Evolutionary conservation across 2,329 filamentous ascomycete species (phyloP), one percentile per base, ranked within the genome.

Genomic region (Scortechinia acanthostroma): DNA sequence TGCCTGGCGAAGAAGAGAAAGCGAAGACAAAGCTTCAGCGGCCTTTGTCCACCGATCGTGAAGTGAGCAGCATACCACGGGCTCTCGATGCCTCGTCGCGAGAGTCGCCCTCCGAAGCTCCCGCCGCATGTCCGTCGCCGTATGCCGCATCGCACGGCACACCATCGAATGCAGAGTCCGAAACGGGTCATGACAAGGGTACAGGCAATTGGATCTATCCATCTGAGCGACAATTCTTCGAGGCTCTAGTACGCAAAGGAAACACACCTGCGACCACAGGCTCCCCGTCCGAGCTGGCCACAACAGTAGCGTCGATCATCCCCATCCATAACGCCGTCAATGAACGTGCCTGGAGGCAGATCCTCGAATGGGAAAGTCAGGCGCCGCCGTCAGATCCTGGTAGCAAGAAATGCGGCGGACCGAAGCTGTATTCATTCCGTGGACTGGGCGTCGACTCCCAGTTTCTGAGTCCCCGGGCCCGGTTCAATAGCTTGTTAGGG

Each of bases 281-380:
- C 35, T 13, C 35, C 6, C 10, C 35, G 6, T 10, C 35, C 20
- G 35, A 40, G 20, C 17, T 40, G 3, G 68, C 69, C 2, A 60
- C 64, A 10, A 75, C 78, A 52, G 81, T 82, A 66, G 66, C 64
- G 33, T 71, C 71, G 44, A 79, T 83, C 37, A 77, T 83, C 17
- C 80, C 76, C 16, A 83, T 83, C 49, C 80, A 84, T 59, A 84
- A 84, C 54, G 80, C 80, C 14, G 80, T 84, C 47, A 84, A 84
- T 58, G 80, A 84, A 62, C 69, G 77, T 30, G 79, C 80, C 3
- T 84, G 80, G 80, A 58, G 64, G 28, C 75, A 83, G 56, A 83
- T 84, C 48, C 68, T 76, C 47, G 58, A 64, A n/a, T 84, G 80
- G 80, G 80, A 84, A 55, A 63, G 59, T 6, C 66, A 66, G 0